Evolutionary conservation across 352 stramenopile species (phyloP), one percentile per base, ranked within the genome.

Genomic region (Salisapilia sapeloensis): DNA sequence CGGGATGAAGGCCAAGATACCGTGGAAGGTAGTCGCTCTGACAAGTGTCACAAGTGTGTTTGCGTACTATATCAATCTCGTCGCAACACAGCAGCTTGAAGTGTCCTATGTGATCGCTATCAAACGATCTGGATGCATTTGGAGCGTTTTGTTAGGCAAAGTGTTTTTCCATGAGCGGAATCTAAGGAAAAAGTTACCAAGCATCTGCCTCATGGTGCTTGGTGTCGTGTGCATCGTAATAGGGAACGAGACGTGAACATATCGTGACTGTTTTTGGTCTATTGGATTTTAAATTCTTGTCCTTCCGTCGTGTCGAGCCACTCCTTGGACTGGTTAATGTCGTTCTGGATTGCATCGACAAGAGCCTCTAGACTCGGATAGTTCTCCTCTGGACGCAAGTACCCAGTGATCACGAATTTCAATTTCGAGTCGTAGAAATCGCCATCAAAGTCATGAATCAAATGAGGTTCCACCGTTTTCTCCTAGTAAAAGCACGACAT

Each of bases 401-500:
- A 97, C 24, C 81, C 91, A 33, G 56, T 60, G 27, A 98, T 72
- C 38, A 96, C 50, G 32, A 97, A 75, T 54, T 92, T 82, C 63
- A 98, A 82, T 28, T 66, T 72, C 47, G 89, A 58, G 36, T 70
- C 81, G 60, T 98, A 98, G 38, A 98, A 98, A 43, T 98, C 90
- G 12, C 80, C 48, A 5, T 85, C 72, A 35, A 96, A 96, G 35
- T 90, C 76, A 41, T 91, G 64, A 49, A 97, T 74, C 48, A 98
- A 65, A 47, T 97, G 89, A 13, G 90, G 91, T 51, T 98, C 92
- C 11, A 97, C 85, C 34, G 96, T 97, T 51, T 97, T 97, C 53
- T 97, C 82, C 51, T 80, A 31, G 29, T 6, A 50, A 22, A 28
- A 4, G n/a, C 12, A 15, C 24, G 35, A 18, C 14, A 8, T 13